Evolutionary conservation across 2,329 filamentous ascomycete genomes (phyloP), one percentile per base, ranked within the genome.

Genomic region (Coniella vitis): DNA sequence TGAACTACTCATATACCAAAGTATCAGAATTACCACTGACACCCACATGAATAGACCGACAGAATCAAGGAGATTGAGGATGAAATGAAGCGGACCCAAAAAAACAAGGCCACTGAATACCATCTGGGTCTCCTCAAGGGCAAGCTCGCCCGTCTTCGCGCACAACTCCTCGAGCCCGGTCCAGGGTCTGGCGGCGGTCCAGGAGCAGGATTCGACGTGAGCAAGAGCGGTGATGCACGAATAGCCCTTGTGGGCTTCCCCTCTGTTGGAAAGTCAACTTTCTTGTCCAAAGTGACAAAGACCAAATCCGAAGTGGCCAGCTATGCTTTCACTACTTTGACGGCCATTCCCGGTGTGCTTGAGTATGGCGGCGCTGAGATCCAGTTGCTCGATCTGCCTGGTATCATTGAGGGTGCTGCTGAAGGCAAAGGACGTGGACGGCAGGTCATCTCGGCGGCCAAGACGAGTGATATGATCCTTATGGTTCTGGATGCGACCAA

Each of bases 11-110:
- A 29, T 29, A 29, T 29, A 10, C 10, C 10, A 29, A 29, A 29
- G 25, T 29, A 5, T 29, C 25, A 29, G 5, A 29, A 29, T 29
- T 10, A 29, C 10, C 10, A 29, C 25, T 29, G 10, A 29, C 25
- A 5, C 10, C 25, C 25, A 29, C 14, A 13, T 8, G 13, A 9
- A 25, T 47, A 49, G 48, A 97, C 93, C 57, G 94, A 98, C 48
- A 97, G 95, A 79, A 98, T 98, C 75, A 98, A 98, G 78, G 93
- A 97, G 83, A 98, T 98, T 63, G 93, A 98, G 80, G 90, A 95
- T 72, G 93, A 98, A 85, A 98, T 98, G 93, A 84, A 81, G 68
- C 91, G 81, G 82, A 98, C 93, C 62, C 93, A 98, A 75, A 98
- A 91, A 95, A 81, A 75, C 81, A 47, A 48, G 39, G 49, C 48